Conservation (phyloP, 2,329 filamentous ascomycete species). For the Calonectria naviculata region DNA sequence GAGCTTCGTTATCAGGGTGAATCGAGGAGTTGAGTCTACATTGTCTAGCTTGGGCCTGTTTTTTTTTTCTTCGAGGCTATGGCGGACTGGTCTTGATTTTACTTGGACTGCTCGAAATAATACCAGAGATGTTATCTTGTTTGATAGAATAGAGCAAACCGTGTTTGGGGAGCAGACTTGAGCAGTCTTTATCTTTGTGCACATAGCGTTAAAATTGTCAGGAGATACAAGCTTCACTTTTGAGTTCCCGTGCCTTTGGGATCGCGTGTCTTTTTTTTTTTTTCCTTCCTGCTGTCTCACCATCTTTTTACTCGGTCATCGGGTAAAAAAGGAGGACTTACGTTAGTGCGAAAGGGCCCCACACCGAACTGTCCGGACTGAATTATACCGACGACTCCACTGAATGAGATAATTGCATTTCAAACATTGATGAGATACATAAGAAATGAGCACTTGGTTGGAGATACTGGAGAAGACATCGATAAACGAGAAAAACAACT, state of each 20-base stretch:
- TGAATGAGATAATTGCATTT: background rate
- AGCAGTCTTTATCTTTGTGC: background rate
- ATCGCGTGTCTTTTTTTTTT: background rate
- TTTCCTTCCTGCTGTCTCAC: conserved; percentile 13
- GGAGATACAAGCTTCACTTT: background rate
- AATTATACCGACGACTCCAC: conserved; percentile 36
- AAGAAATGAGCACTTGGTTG: background rate
- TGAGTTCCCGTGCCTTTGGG: background rate
- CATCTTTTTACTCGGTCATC: conserved; percentile 36
- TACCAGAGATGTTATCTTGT: conserved; percentile 30
- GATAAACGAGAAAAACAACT: background rate
- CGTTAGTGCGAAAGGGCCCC: conserved; percentile 30
- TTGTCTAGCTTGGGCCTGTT: conserved; percentile 32
- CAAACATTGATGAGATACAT: background rate
- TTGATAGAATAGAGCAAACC: conserved; percentile 34
- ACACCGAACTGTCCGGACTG: conserved; percentile 27
- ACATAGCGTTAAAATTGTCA: background rate
- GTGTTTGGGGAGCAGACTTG: conserved; percentile 24
- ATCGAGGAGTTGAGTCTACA: conserved; percentile 40
- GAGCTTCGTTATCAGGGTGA: conserved; percentile 31
- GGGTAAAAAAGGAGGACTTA: conserved; percentile 39
- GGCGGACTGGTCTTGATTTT: conserved; percentile 32
- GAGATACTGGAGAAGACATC: background rate
- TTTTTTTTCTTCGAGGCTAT: conserved; percentile 17
- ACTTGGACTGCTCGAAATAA: conserved; percentile 32